Evolutionary conservation across 2,329 filamentous ascomycete genomes (phyloP), one percentile per base, ranked within the genome.

Genomic region (Epichloe baconii): DNA sequence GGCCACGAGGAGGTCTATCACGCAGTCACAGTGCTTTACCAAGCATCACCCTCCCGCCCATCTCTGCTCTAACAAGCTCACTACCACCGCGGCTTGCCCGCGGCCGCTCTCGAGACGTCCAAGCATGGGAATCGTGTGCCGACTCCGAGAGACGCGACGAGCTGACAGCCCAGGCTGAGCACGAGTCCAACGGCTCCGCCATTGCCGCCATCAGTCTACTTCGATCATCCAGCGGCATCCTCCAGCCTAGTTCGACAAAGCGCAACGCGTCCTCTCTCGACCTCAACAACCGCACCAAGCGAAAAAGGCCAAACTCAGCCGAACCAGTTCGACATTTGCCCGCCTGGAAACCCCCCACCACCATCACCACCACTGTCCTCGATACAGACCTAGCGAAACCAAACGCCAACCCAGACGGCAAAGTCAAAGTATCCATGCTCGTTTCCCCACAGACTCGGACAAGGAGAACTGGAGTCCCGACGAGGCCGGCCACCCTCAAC

Each of bases 51-150:
- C 69, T 81, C n/a, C 74, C 76, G 23, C 75, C 77, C 47, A 76
- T 79, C 53, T 76, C 76, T 4, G 67, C 71, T 15, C 63, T 80
- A 41, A 78, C 76, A 10, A 70, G 67, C 59, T 66, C 70, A n/a
- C 66, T 79, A 14, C 75, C 77, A 26, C 78, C 77, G 19, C 72
- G 73, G 37, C 70, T 83, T 17, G 70, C 71, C 36, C 81, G 83
- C 51, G 87, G 87, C 50, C 79, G 91, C 52, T 95, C 90, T 52
- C 82, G 88, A 50, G 87, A 96, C 65, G 87, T 89, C 17, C 82
- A 89, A 48, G 86, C 85, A 6, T 96, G 91, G 91, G 88, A 95
- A 62, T 88, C 88, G 52, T 90, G 86, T 70, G 91, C 88, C 60
- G 88, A 95, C 62, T 82, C 83, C 7, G 86, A 93, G 57, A 71